Percentiles rank a stretch among this genome's conserved stretches.
phyloP scores from a whole-genome alignment of 1,284 basidiomycete species.

The Pseudomicrostroma phylloplanum region DNA sequence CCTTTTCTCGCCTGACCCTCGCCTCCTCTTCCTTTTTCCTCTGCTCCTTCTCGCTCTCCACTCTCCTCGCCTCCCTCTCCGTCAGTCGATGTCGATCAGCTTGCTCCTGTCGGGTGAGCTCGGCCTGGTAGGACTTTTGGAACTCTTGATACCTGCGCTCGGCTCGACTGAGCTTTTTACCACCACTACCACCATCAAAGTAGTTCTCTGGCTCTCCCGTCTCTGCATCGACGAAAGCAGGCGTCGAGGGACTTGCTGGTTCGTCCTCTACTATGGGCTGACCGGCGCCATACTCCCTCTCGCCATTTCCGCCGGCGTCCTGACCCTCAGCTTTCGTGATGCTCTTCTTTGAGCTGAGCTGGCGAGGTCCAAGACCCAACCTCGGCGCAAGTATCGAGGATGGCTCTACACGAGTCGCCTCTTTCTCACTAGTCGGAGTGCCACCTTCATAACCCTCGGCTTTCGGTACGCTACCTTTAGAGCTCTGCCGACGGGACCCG shows the following conservation, averaged over 20 bases:
- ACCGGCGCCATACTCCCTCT: not conserved
- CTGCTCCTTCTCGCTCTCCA: conserved; percentile 23
- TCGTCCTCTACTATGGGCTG: not conserved
- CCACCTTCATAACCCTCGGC: not conserved
- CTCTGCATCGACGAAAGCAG: too few relatives aligned
- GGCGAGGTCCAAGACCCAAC: too few relatives aligned
- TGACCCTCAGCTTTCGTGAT: conserved; percentile 10
- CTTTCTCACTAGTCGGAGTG: not conserved
- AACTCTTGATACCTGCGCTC: conserved; percentile 30
- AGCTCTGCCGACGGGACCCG: not conserved
- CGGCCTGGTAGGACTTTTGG: conserved; percentile 24
- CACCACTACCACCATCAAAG: too few relatives aligned
- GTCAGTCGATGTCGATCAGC: conserved; percentile 22
- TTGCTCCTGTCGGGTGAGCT: conserved; percentile 27
- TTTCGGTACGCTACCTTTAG: not conserved
- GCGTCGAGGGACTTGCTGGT: not conserved
- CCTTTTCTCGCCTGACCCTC: conserved; percentile 23
- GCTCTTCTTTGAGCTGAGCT: too few relatives aligned
- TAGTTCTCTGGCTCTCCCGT: too few relatives aligned
- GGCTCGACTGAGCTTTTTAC: conserved; percentile 13
- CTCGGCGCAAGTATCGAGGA: too few relatives aligned
- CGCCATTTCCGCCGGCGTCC: not conserved
- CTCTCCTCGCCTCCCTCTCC: conserved; percentile 14
- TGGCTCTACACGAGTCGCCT: conserved; percentile 12
- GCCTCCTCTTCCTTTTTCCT: conserved; percentile 27